Conservation (phyloP, 495 filamentous ascomycete species). For the Penicillium samsonianum region DNA sequence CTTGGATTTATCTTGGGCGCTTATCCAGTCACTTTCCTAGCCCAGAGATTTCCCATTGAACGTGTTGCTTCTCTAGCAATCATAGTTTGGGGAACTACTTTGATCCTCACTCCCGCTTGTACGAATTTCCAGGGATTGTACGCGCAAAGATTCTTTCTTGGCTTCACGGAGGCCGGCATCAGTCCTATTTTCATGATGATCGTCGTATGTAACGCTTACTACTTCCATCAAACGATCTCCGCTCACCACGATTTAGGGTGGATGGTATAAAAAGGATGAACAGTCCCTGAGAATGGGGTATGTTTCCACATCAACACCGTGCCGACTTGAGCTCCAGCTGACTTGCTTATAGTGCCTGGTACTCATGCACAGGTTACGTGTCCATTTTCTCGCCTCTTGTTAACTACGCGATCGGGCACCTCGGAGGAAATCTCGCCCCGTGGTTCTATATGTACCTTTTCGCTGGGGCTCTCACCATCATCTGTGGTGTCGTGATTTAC, state of each 20-base stretch:
- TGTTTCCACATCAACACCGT: neutral
- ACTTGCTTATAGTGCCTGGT: slow-evolving; percentile 21
- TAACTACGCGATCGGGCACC: slow-evolving; percentile 31
- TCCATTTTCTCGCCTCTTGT: slow-evolving; percentile 29
- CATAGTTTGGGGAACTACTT: slow-evolving; percentile 36
- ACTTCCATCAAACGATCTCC: no score
- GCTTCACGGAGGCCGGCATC: slow-evolving; percentile 41
- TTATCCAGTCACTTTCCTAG: slow-evolving; percentile 45
- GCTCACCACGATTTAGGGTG: slow-evolving; percentile 19
- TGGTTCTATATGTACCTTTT: slow-evolving; percentile 36
- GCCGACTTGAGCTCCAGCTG: neutral
- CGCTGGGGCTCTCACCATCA: slow-evolving; percentile 27
- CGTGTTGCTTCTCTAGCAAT: slow-evolving; percentile 41
- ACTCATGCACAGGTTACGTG: slow-evolving; percentile 30
- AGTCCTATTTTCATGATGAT: slow-evolving; percentile 45
- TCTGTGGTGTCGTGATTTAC: slow-evolving; percentile 33
- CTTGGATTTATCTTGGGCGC: slow-evolving; percentile 50
- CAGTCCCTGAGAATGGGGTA: slow-evolving; percentile 49
- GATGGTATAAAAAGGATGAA: slow-evolving; percentile 47
- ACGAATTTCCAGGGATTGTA: slow-evolving; percentile 38
- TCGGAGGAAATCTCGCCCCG: slow-evolving; percentile 22
- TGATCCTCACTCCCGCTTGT: slow-evolving; percentile 43
- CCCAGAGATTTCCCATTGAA: slow-evolving; percentile 47
- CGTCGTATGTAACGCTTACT: slow-evolving; percentile 26
- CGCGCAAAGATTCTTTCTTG: slow-evolving; percentile 51